Evolutionary conservation across 495 filamentous ascomycete species (phyloP).

Genomic region (Penicillium lividum): DNA sequence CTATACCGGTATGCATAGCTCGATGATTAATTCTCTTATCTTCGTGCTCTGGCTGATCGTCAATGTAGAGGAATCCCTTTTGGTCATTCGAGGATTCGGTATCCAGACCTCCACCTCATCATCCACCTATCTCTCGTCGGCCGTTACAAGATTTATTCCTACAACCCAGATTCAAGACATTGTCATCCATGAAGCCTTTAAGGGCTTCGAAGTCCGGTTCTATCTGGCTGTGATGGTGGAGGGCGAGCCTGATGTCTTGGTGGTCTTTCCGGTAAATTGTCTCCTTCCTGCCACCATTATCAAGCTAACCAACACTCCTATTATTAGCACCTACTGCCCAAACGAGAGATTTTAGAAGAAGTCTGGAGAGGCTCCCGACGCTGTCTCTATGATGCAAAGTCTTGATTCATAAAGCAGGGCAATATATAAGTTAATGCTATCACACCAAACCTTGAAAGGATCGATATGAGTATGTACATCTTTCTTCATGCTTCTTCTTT

Average conservation of each 20-base stretch:
- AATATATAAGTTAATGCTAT: not conserved
- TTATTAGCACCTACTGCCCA: slow-evolving; percentile 64
- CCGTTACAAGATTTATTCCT: slow-evolving; percentile 87
- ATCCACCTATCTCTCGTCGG: slow-evolving; percentile 59
- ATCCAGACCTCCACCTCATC: slow-evolving; percentile 82
- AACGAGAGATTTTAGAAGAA: slow-evolving; percentile 68
- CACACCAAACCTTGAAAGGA: not conserved
- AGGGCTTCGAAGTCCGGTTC: slow-evolving; percentile 86
- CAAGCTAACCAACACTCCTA: slow-evolving; percentile 10
- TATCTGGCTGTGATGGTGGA: slow-evolving; percentile 90
- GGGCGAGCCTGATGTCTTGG: slow-evolving; percentile 82
- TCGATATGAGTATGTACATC: slow-evolving; percentile 23
- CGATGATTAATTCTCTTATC: not conserved
- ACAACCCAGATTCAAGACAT: slow-evolving; percentile 89
- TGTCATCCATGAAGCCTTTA: slow-evolving; percentile 93
- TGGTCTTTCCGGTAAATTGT: slow-evolving; percentile 79
- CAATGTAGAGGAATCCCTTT: slow-evolving; percentile 72
- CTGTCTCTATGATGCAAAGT: slow-evolving; percentile 73
- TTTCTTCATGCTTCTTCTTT: slow-evolving; percentile 10
- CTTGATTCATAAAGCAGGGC: slow-evolving; percentile 23
- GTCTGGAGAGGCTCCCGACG: slow-evolving; percentile 80
- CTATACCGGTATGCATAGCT: slow-evolving; percentile 45
- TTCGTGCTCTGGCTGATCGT: slow-evolving; percentile 25
- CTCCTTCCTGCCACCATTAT: not conserved
- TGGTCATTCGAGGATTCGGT: slow-evolving; percentile 85